Base-by-base conservation (phyloP, 2,329 filamentous ascomycete species). In the Verticillium klebahnii region DNA sequence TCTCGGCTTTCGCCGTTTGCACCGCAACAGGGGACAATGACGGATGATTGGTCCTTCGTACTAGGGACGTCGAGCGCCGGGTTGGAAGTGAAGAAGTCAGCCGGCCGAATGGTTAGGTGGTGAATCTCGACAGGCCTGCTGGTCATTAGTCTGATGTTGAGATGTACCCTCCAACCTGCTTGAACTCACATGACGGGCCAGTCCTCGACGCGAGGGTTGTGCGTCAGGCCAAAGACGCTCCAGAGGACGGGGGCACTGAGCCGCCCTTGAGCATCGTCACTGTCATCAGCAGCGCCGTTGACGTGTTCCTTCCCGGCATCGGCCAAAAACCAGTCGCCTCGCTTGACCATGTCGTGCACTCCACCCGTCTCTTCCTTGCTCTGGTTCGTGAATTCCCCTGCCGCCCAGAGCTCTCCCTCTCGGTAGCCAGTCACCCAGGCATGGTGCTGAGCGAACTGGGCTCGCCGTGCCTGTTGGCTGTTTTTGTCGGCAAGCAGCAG, bases 311-410 rank as follows among this genome's bases (percentile, higher is more conserved):
- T 34, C 23, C 63, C 64, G 23, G 68, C 70, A 7, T 74, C 72
- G 5, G 71, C 73, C 59, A 45, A 11, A 36, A 82, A 81, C 76
- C 77, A 79, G 60, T 82, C 80, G 0, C 77, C 77, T 32, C 81
- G 71, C 64, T 72, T 71, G 2, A 80, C 75, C 80, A 82, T 82
- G 61, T 76, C 77, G 56, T 72, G 71, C 11, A 82, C 78, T 4
- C 81, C 81, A 3, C 76, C 78, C 15, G 65, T 69, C 62, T 77
- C 80, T 45, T 66, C 69, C 2, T 69, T 72, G 63, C 79, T 80
- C 72, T 83, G 80, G 62, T 83, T 83, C 2, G 80, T 82, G 59
- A 78, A 83, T 67, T 81, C 78, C 8, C 81, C 81, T 3, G 79
- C 80, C 1, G 80, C 81, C 75, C 76, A 83, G 15, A 82, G 69